A percentile compares a stretch with the other conserved stretches of the same genome.
phyloP scores from a whole-genome alignment of 495 filamentous ascomycete genomes.

The Podospora bellae-mahoneyi region DNA sequence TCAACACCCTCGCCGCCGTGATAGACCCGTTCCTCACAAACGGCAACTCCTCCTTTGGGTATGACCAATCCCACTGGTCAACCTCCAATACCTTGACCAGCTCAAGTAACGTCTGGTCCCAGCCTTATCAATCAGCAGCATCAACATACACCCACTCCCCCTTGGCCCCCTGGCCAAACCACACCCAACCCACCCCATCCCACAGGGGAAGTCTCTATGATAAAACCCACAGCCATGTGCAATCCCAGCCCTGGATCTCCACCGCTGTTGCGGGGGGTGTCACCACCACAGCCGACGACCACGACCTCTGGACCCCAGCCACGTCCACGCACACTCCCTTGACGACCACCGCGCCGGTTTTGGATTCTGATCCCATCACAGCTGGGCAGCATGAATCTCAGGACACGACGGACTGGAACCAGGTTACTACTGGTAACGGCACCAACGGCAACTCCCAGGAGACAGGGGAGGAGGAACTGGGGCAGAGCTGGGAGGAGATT shows the following conservation, averaged over 20 bases:
- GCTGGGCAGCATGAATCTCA: not conserved
- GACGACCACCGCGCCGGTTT: not conserved
- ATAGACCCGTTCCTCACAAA: conserved; percentile 28
- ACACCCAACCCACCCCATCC: not conserved
- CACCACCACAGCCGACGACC: not conserved
- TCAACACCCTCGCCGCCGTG: conserved; percentile 17
- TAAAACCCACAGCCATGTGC: not conserved
- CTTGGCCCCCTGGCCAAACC: not conserved
- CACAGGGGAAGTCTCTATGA: not conserved
- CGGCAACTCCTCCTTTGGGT: conserved; percentile 7
- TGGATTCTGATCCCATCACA: not conserved
- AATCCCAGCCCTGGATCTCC: not conserved
- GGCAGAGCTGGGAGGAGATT: not conserved
- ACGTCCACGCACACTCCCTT: not conserved
- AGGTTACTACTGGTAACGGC: not conserved
- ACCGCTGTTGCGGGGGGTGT: not conserved
- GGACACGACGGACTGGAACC: not conserved
- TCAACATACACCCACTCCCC: not conserved
- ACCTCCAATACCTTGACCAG: not conserved
- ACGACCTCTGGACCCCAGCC: not conserved
- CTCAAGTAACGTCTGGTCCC: not conserved
- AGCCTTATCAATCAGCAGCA: not conserved
- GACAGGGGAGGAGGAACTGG: not conserved
- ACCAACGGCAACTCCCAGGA: not conserved
- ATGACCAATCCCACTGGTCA: not conserved